Percentiles rank a stretch among this genome's conserved stretches.
phyloP scores from a whole-genome alignment of 108 stramenopile genomes.

The Cyclostephanos invisitatus region DNA sequence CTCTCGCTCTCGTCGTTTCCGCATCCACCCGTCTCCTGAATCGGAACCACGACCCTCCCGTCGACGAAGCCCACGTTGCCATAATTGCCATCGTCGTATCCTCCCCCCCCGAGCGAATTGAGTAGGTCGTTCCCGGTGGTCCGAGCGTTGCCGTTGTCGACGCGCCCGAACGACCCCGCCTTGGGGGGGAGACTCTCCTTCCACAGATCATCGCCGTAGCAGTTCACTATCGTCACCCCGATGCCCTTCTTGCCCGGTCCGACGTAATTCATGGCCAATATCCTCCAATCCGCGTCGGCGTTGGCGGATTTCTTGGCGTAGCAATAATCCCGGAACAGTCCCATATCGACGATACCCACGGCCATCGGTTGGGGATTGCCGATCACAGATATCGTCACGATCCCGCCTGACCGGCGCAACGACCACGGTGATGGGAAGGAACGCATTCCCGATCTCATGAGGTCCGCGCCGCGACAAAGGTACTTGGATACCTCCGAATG shows the following conservation, averaged over 20 bases:
- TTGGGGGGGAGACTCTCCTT: constrained; percentile 32
- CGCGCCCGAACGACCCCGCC: constrained; percentile 2
- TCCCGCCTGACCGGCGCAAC: constrained; percentile 43
- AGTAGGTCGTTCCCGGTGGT: constrained; percentile 1
- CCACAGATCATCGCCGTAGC: constrained; percentile 89
- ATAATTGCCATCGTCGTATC: constrained; percentile 73
- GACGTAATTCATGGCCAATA: constrained; percentile 16
- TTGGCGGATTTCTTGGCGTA: constrained; percentile 16
- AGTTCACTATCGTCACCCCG: constrained; percentile 65
- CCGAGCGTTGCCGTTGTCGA: neutral
- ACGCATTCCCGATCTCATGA: constrained; percentile 81
- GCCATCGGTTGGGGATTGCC: constrained; percentile 81
- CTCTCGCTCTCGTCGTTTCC: constrained; percentile 11
- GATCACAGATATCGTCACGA: constrained; percentile 55
- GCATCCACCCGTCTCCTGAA: constrained; percentile 11
- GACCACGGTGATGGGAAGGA: constrained; percentile 45
- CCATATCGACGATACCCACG: constrained; percentile 54
- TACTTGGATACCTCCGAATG: constrained; percentile 63
- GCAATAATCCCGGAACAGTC: constrained; percentile 44
- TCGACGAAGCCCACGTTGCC: constrained; percentile 79
- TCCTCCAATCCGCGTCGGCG: constrained; percentile 10
- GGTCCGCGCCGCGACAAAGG: constrained; percentile 81
- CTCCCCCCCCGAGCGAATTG: constrained; percentile 53
- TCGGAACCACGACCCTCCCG: constrained; percentile 54
- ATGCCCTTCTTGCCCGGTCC: constrained; percentile 68